Conservation (phyloP, 2,329 filamentous ascomycete species). For the Chaetomiaceae sp. region DNA sequence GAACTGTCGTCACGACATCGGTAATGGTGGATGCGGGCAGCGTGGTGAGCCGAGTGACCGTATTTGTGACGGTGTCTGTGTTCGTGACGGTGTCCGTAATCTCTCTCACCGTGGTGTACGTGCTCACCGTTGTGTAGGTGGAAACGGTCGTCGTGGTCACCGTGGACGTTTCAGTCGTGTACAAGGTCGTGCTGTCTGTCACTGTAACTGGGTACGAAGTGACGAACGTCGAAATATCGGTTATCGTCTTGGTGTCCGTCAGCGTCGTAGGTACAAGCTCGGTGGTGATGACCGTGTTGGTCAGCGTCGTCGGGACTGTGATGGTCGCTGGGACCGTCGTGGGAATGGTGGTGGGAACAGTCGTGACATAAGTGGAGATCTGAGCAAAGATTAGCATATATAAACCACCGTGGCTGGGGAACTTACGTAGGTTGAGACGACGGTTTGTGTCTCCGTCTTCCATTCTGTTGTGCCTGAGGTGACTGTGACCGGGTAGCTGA, state of each 20-base stretch:
- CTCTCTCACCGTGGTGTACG: constrained; percentile 12
- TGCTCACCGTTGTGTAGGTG: constrained; percentile 8
- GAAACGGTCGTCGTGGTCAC: constrained; percentile 13
- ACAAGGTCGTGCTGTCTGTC: constrained; percentile 23
- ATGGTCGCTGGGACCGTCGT: constrained; percentile 11
- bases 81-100: constrained; percentile 9
- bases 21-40: constrained; percentile 18
- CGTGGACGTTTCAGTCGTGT: constrained; percentile 19
- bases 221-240: constrained; percentile 14
- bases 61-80: constrained; percentile 8
- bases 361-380: constrained; percentile 8
- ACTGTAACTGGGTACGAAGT: constrained; percentile 20
- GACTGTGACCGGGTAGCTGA: constrained; percentile 10
- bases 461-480: constrained; percentile 2
- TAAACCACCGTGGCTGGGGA: background rate
- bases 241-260: constrained; percentile 10
- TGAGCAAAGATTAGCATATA: background rate
- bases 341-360: constrained; percentile 7
- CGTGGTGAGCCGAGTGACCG: constrained; percentile 11
- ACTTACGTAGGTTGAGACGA: constrained; percentile 4
- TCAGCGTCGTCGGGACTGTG: constrained; percentile 12
- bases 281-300: constrained; percentile 9
- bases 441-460: constrained; percentile 4
- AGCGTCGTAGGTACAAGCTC: constrained; percentile 18
- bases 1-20: constrained; percentile 17